Evolutionary conservation across 1,284 basidiomycete species (phyloP).

Genomic region (Sutorius eximius): DNA sequence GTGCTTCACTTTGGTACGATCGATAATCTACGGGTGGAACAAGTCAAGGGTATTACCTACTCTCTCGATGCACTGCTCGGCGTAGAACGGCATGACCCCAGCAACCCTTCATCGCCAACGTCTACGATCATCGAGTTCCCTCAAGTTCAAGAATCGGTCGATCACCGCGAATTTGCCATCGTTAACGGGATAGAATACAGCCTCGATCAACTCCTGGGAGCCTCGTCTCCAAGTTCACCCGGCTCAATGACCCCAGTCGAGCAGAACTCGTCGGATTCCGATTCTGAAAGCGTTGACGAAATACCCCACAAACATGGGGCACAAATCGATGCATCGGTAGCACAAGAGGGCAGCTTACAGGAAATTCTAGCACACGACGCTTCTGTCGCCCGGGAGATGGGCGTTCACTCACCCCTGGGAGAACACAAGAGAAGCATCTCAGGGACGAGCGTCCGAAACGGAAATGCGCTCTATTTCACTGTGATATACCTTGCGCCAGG

Average conservation of each 20-base stretch:
- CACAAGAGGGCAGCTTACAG: slow-evolving; percentile 49
- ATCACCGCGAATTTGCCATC: slow-evolving; percentile 90
- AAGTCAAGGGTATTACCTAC: slow-evolving; percentile 98
- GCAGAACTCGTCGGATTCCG: slow-evolving; percentile 31
- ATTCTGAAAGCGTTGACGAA: slow-evolving; percentile 28
- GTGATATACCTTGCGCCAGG: slow-evolving; percentile 98
- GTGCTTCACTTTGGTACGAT: slow-evolving; percentile 94
- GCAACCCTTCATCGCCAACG: slow-evolving; percentile 43
- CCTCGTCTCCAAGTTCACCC: slow-evolving; percentile 32
- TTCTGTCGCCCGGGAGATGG: slow-evolving; percentile 69
- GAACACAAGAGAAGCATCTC: slow-evolving; percentile 43
- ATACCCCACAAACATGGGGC: slow-evolving; percentile 57
- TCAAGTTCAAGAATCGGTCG: slow-evolving; percentile 53
- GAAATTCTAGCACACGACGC: slow-evolving; percentile 64
- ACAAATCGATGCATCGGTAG: slow-evolving; percentile 65
- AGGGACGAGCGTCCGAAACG: slow-evolving; percentile 54
- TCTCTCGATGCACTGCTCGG: slow-evolving; percentile 92
- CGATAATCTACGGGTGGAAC: slow-evolving; percentile 81
- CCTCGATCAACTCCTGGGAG: slow-evolving; percentile 78
- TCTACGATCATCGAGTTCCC: slow-evolving; percentile 44
- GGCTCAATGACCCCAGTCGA: slow-evolving; percentile 20
- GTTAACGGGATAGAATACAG: slow-evolving; percentile 98
- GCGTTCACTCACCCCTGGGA: slow-evolving; percentile 48
- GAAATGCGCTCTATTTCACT: slow-evolving; percentile 86
- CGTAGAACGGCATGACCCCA: slow-evolving; percentile 48